These are phyloP conservation scores for Leccinum holopus DNA, from an alignment of 1,284 basidiomycete genomes.

Conservation along the genomic window DNA sequence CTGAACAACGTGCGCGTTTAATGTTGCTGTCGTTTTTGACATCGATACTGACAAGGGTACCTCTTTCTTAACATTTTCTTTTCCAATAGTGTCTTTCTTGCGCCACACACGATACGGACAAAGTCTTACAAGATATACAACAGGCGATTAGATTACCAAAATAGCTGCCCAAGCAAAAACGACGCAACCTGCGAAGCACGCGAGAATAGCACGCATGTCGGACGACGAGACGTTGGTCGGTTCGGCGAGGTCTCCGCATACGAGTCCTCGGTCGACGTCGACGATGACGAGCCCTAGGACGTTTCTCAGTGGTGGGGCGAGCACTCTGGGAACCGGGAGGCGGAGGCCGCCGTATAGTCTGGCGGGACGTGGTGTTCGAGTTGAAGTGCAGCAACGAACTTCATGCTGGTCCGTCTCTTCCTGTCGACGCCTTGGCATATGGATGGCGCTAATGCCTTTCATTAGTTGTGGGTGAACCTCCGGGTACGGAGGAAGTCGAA, in stretches of 20 bases:
- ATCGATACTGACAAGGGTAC: too few relatives aligned
- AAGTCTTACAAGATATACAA: too few relatives aligned
- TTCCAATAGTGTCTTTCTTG: too few relatives aligned
- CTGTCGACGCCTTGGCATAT: neutral
- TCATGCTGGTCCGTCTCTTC: slow-evolving; percentile 20
- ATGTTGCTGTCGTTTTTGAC: too few relatives aligned
- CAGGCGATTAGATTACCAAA: too few relatives aligned
- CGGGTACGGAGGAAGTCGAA: slow-evolving; percentile 17
- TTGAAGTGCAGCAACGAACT: slow-evolving; percentile 16
- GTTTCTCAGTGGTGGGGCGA: slow-evolving; percentile 9
- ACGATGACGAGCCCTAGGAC: slow-evolving; percentile 20
- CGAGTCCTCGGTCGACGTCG: slow-evolving; percentile 23
- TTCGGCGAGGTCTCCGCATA: slow-evolving; percentile 20
- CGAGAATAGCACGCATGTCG: slow-evolving; percentile 11
- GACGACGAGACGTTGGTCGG: slow-evolving; percentile 29
- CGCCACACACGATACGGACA: too few relatives aligned
- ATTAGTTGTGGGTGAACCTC: slow-evolving; percentile 26
- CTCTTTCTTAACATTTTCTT: too few relatives aligned
- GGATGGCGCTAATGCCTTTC: neutral
- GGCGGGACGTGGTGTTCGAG: slow-evolving; percentile 25
- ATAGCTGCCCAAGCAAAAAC: neutral
- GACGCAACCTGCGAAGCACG: neutral
- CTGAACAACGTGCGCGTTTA: too few relatives aligned
- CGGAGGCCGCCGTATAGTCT: slow-evolving; percentile 12
- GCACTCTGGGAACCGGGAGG: slow-evolving; percentile 6